Conservation (phyloP, 2,329 filamentous ascomycete species). For the Aureobasidium leucospermi region DNA sequence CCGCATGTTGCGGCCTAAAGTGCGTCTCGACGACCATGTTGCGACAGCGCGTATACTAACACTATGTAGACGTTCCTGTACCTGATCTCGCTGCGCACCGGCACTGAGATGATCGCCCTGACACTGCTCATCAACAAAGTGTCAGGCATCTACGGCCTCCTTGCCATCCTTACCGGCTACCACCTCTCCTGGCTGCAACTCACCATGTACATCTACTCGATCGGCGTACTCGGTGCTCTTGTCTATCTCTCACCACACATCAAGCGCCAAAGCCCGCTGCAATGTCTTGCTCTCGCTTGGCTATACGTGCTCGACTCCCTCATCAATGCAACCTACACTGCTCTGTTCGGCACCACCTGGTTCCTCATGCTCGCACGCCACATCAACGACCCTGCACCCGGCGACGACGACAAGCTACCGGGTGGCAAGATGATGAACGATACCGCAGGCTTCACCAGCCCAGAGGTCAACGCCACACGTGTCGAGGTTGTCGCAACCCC, state of each 20-base stretch:
- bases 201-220: slow-evolving; percentile 85
- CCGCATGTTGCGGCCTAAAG: slow-evolving; percentile 16
- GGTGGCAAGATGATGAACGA: slow-evolving; percentile 53
- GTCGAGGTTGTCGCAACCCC: slow-evolving; percentile 48
- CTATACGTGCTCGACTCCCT: slow-evolving; percentile 76
- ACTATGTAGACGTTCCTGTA: slow-evolving; percentile 55
- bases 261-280: slow-evolving; percentile 67
- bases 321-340: slow-evolving; percentile 75
- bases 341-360: slow-evolving; percentile 76
- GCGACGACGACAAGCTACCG: slow-evolving; percentile 29
- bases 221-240: slow-evolving; percentile 60
- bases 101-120: slow-evolving; percentile 75
- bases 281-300: slow-evolving; percentile 75
- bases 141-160: slow-evolving; percentile 80
- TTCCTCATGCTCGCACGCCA: slow-evolving; percentile 65
- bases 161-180: slow-evolving; percentile 82
- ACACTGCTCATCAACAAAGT: slow-evolving; percentile 86
- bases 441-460: slow-evolving; percentile 58
- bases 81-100: slow-evolving; percentile 77
- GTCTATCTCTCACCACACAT: slow-evolving; percentile 71
- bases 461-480: slow-evolving; percentile 50
- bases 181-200: slow-evolving; percentile 75
- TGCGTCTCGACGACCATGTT: not conserved
- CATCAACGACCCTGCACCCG: slow-evolving; percentile 32
- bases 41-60: not conserved